Conservation (phyloP, 2,329 filamentous ascomycete species). For the Fusarium praegraminearum region DNA sequence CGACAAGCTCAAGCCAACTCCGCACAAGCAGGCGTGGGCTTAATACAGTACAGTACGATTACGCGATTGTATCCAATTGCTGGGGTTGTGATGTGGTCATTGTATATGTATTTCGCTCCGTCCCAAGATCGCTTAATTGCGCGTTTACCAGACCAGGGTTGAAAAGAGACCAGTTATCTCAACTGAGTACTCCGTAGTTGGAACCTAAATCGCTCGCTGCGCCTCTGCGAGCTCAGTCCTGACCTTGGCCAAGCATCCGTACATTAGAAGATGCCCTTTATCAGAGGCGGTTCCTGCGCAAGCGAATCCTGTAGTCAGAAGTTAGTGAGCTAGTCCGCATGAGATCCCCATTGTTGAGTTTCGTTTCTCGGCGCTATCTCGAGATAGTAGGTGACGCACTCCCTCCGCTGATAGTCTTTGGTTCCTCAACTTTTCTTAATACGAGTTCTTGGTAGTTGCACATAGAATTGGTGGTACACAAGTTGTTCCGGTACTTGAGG, state of each 20-base stretch:
- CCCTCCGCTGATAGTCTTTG: conserved; percentile 19
- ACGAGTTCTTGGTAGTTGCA: conserved; percentile 45
- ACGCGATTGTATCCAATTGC: conserved; percentile 40
- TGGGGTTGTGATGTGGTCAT: conserved; percentile 40
- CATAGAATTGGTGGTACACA: conserved; percentile 31
- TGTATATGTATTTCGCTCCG: conserved; percentile 38
- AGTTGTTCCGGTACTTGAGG: conserved; percentile 37
- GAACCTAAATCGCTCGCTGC: conserved; percentile 8
- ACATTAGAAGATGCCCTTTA: background rate
- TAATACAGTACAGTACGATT: conserved; percentile 10
- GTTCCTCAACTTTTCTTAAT: conserved; percentile 40
- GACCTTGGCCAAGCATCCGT: background rate
- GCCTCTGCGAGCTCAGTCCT: background rate
- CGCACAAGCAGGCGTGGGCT: conserved; percentile 46
- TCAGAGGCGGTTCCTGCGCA: conserved; percentile 39
- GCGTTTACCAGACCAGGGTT: conserved; percentile 1
- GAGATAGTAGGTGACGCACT: background rate
- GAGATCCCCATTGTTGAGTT: conserved; percentile 21
- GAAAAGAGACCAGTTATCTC: conserved; percentile 11
- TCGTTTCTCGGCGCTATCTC: conserved; percentile 20
- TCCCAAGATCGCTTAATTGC: conserved; percentile 11
- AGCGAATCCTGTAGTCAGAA: conserved; percentile 39
- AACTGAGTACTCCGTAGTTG: background rate
- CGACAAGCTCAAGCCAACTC: conserved; percentile 35
- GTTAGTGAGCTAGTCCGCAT: conserved; percentile 39